Conservation (phyloP, 257 asterid species). For the Oldenlandia corymbosa region DNA sequence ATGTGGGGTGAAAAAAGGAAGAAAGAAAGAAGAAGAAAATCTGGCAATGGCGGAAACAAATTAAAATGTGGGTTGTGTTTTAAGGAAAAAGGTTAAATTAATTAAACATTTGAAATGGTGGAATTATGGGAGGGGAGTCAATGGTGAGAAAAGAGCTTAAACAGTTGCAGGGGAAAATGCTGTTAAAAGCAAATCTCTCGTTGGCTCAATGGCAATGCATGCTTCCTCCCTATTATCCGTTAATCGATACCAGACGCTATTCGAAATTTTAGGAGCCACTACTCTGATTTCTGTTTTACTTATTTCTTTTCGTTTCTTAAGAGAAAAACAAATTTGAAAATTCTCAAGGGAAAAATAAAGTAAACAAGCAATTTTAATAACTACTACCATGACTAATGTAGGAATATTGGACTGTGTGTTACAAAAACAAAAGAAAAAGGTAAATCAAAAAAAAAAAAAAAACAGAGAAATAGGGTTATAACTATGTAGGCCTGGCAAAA, state of each 20-base stretch:
- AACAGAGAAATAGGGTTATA: no score
- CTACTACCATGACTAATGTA: no score
- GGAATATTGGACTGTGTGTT: no score
- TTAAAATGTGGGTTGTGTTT: no score
- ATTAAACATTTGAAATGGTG: no score
- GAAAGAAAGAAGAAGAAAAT: slow-evolving; percentile 6
- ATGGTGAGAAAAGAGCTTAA: slow-evolving; percentile 19
- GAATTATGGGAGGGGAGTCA: slow-evolving; percentile 11
- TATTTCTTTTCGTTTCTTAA: neutral
- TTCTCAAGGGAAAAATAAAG: no score
- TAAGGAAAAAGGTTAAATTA: no score
- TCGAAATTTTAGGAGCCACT: slow-evolving; percentile 32
- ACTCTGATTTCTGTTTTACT: neutral
- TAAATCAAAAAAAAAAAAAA: no score
- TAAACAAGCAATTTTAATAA: no score
- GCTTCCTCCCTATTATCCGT: slow-evolving; percentile 27
- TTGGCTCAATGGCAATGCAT: slow-evolving; percentile 41
- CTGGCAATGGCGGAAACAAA: slow-evolving; percentile 1
- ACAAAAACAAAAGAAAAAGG: no score
- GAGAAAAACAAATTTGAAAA: no score
- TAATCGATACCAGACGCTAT: slow-evolving; percentile 25
- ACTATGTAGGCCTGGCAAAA: no score
- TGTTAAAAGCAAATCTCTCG: slow-evolving; percentile 38
- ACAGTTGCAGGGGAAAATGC: slow-evolving; percentile 23
- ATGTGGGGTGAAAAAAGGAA: neutral